phyloP scores from a whole-genome alignment of 2,329 filamentous ascomycete species.

The Fonsecaea nubica region DNA sequence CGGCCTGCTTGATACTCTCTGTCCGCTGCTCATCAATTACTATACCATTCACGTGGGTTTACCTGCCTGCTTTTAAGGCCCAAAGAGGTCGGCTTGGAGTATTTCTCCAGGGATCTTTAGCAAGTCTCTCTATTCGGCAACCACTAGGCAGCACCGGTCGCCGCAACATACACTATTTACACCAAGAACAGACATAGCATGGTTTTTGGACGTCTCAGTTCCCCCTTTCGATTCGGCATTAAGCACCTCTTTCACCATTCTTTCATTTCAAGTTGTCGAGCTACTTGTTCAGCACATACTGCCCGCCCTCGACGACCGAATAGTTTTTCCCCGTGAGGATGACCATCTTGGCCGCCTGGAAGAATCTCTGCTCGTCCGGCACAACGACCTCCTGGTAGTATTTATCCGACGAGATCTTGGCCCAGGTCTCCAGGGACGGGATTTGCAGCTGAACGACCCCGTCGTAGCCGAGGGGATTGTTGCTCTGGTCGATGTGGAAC shows the following conservation, averaged over 20 bases:
- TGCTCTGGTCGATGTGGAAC: slow-evolving; percentile 14
- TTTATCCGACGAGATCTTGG: slow-evolving; percentile 8
- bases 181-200: not conserved
- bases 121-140: not conserved
- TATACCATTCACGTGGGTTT: not conserved
- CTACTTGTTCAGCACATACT: slow-evolving; percentile 12
- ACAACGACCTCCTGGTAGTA: slow-evolving; percentile 20
- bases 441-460: slow-evolving; percentile 19
- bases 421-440: slow-evolving; percentile 17
- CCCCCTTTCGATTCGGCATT: not conserved
- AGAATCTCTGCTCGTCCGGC: slow-evolving; percentile 16
- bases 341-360: slow-evolving; percentile 12
- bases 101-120: not conserved
- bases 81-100: not conserved
- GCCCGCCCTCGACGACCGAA: slow-evolving; percentile 16
- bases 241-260: slow-evolving; percentile 7
- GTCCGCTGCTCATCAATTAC: not conserved
- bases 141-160: not conserved
- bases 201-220: not conserved
- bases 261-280: slow-evolving; percentile 11
- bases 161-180: slow-evolving; percentile 4
- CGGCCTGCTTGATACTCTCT: slow-evolving; percentile 4
- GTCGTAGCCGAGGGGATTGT: slow-evolving; percentile 14
- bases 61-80: not conserved
- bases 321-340: slow-evolving; percentile 10